Conservation (phyloP, 2,329 filamentous ascomycete species). For the Mycosphaerella sp. region DNA sequence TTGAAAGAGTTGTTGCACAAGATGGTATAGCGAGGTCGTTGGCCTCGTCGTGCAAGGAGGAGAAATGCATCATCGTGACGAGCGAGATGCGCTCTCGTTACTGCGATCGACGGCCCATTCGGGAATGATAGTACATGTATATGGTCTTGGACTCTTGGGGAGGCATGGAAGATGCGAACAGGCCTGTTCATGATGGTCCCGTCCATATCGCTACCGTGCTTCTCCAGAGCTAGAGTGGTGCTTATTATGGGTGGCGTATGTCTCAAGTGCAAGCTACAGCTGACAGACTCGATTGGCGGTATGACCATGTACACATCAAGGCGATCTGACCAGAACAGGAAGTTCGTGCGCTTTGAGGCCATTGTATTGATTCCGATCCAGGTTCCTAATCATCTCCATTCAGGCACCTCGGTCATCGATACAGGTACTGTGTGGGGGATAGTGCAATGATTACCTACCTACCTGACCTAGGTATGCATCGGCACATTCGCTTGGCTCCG, state of each 20-base stretch:
- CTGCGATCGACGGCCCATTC: no score
- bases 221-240: conserved; percentile 3
- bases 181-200: background rate
- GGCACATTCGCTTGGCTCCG: background rate
- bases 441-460: no score
- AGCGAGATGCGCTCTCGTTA: no score
- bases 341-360: no score
- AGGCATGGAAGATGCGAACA: background rate
- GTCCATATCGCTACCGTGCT: background rate
- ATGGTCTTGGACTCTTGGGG: background rate
- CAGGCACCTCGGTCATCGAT: no score
- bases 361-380: background rate
- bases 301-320: background rate
- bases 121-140: background rate
- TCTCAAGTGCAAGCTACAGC: background rate
- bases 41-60: no score
- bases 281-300: no score
- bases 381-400: background rate
- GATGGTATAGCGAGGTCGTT: no score
- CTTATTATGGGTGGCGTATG: background rate
- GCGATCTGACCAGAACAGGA: background rate
- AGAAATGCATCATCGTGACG: no score
- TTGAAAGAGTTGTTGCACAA: background rate
- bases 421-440: no score
- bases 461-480: background rate